Evolutionary conservation across 129 eudicot genomes (phyloP).

Genomic region (Apium graveolens): DNA sequence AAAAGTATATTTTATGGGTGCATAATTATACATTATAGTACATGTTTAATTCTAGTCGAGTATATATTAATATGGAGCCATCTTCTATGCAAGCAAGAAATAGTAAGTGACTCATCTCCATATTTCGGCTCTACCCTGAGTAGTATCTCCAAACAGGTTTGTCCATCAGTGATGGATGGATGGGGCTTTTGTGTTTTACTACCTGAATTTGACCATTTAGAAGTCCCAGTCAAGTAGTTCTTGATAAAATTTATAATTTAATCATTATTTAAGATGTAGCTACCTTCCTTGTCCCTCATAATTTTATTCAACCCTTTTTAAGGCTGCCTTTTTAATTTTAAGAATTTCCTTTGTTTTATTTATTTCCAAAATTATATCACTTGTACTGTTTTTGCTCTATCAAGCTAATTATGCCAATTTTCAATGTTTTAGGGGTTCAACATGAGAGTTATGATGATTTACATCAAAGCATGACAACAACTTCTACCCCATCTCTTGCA

Average conservation of each 20-base stretch:
- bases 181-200: neutral
- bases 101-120: neutral
- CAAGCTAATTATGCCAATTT: neutral
- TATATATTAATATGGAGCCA: neutral
- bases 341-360: neutral
- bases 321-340: neutral
- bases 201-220: neutral
- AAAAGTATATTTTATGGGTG: neutral
- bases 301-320: neutral
- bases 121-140: neutral
- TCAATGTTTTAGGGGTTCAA: conserved; percentile 34
- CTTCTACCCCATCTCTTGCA: conserved; percentile 46
- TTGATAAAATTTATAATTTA: neutral
- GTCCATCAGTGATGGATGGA: neutral
- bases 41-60: neutral
- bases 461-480: conserved; percentile 30
- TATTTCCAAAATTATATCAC: neutral
- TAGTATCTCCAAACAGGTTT: neutral
- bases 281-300: neutral
- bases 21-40: neutral
- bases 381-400: neutral
- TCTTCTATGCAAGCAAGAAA: neutral
- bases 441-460: conserved; percentile 59
- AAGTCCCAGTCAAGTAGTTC: neutral
- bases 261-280: neutral